These are phyloP conservation scores for Austroboletus novae-zelandiae DNA, from an alignment of 1,284 basidiomycete genomes.

Conservation along the genomic window DNA sequence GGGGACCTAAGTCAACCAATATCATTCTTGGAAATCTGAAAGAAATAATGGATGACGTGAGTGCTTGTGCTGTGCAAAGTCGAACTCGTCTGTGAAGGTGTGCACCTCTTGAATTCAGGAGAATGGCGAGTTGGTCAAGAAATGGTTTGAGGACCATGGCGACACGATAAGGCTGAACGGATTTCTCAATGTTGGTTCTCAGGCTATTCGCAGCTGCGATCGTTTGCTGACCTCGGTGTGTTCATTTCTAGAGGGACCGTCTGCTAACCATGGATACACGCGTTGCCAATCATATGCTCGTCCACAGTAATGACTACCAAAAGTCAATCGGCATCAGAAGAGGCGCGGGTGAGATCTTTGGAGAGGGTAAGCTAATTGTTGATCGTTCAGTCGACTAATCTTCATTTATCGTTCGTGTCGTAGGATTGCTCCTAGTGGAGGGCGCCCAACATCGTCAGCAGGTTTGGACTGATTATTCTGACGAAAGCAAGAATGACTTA, in stretches of 20 bases:
- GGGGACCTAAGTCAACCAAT: too few species aligned
- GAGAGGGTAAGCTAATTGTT: slow-evolving; percentile 24
- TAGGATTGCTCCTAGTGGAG: slow-evolving; percentile 19
- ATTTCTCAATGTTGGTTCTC: slow-evolving; percentile 14
- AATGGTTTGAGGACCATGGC: slow-evolving; percentile 56
- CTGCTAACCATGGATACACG: slow-evolving; percentile 34
- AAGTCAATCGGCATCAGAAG: slow-evolving; percentile 29
- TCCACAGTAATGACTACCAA: slow-evolving; percentile 34
- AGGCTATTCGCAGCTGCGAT: neutral
- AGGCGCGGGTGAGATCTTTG: slow-evolving; percentile 25
- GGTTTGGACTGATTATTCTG: slow-evolving; percentile 8
- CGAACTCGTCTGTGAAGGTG: too few species aligned
- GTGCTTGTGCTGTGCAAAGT: too few species aligned
- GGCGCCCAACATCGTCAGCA: slow-evolving; percentile 24
- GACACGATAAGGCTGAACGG: slow-evolving; percentile 44
- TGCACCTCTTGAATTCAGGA: slow-evolving; percentile 2
- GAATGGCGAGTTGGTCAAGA: neutral
- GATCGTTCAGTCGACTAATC: neutral
- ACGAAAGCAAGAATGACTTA: neutral
- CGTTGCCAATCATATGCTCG: slow-evolving; percentile 39
- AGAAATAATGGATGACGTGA: slow-evolving; percentile 9
- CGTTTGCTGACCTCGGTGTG: neutral
- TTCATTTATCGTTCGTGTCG: neutral
- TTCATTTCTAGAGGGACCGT: slow-evolving; percentile 13
- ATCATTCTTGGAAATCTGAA: slow-evolving; percentile 1